A percentile compares a stretch with the other conserved stretches of the same genome.
phyloP scores from a whole-genome alignment of 2,329 filamentous ascomycete species.

The Talaromyces rugulosus region DNA sequence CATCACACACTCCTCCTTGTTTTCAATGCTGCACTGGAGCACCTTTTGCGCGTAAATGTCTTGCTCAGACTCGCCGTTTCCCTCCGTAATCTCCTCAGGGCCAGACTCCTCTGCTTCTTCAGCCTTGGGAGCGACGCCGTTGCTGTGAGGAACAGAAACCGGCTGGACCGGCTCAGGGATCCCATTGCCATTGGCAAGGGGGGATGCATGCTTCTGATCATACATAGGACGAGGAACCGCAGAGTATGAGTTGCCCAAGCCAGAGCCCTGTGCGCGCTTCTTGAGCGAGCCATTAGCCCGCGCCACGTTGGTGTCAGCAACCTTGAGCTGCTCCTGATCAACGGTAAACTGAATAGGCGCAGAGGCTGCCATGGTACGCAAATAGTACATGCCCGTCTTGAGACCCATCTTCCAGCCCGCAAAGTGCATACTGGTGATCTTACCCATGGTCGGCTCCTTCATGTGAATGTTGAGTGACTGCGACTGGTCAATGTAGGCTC shows the following conservation, averaged over 20 bases:
- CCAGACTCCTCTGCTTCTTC: constrained; percentile 61
- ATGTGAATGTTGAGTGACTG: constrained; percentile 99
- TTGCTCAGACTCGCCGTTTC: constrained; percentile 70
- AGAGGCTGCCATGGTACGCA: constrained; percentile 93
- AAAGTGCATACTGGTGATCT: constrained; percentile 99
- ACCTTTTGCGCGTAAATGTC: constrained; percentile 96
- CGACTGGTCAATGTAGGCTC: constrained; percentile 97
- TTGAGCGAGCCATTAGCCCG: constrained; percentile 56
- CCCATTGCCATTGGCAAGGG: constrained; percentile 36
- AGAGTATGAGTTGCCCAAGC: constrained; percentile 53
- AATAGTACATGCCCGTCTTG: constrained; percentile 99
- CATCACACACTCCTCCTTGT: constrained; percentile 92
- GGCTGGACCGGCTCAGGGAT: constrained; percentile 32
- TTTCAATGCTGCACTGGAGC: constrained; percentile 93
- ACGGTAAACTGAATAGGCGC: constrained; percentile 99
- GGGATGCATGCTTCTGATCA: constrained; percentile 46
- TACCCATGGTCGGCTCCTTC: constrained; percentile 99
- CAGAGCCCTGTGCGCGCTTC: constrained; percentile 61
- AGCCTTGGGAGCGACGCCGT: constrained; percentile 64
- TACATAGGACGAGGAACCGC: constrained; percentile 66
- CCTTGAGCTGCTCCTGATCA: constrained; percentile 89
- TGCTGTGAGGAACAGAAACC: constrained; percentile 32
- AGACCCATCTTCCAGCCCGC: constrained; percentile 97
- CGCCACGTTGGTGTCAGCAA: constrained; percentile 74
- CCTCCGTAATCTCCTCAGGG: constrained; percentile 63